These are phyloP conservation scores for Lactarius tabidus DNA, from an alignment of 768 basidiomycete species.

Conservation along the genomic window DNA sequence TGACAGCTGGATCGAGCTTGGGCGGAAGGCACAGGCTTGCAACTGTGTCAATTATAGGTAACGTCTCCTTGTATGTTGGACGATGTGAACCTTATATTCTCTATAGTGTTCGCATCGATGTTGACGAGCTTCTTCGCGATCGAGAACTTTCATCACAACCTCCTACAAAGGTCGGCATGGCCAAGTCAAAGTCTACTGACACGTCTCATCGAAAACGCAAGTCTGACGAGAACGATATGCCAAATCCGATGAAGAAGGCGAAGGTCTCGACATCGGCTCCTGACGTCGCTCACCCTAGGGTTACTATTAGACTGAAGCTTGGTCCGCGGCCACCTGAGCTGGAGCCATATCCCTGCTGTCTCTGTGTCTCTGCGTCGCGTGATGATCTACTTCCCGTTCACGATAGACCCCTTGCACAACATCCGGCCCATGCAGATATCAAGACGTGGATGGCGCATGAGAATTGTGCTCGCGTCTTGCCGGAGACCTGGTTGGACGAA, in stretches of 20 bases:
- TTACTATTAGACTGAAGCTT: slow-evolving; percentile 62
- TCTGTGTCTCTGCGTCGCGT: slow-evolving; percentile 53
- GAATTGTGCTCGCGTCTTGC: slow-evolving; percentile 73
- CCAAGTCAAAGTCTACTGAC: slow-evolving; percentile 23
- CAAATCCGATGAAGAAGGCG: slow-evolving; percentile 47
- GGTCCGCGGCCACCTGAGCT: slow-evolving; percentile 56
- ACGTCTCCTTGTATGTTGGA: slow-evolving; percentile 7
- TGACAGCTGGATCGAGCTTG: slow-evolving; percentile 90
- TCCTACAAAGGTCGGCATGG: slow-evolving; percentile 24
- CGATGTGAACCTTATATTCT: slow-evolving; percentile 17
- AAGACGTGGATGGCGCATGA: slow-evolving; percentile 74
- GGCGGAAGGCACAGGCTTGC: slow-evolving; percentile 73
- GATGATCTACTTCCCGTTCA: slow-evolving; percentile 62
- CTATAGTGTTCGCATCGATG: slow-evolving; percentile 85
- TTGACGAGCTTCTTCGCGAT: slow-evolving; percentile 76
- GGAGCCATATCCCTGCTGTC: slow-evolving; percentile 60
- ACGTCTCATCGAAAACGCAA: slow-evolving; percentile 39
- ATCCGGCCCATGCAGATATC: slow-evolving; percentile 22
- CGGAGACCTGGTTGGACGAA: slow-evolving; percentile 89
- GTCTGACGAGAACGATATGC: slow-evolving; percentile 35
- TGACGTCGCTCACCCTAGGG: slow-evolving; percentile 33
- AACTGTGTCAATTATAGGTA: slow-evolving; percentile 73
- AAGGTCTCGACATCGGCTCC: slow-evolving; percentile 35
- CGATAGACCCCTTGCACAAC: slow-evolving; percentile 48
- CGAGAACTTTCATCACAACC: slow-evolving; percentile 48